These are phyloP conservation scores for Saccharomyces hybrid DNA, from an alignment of 1,139 yeast species.

Conservation along the genomic window DNA sequence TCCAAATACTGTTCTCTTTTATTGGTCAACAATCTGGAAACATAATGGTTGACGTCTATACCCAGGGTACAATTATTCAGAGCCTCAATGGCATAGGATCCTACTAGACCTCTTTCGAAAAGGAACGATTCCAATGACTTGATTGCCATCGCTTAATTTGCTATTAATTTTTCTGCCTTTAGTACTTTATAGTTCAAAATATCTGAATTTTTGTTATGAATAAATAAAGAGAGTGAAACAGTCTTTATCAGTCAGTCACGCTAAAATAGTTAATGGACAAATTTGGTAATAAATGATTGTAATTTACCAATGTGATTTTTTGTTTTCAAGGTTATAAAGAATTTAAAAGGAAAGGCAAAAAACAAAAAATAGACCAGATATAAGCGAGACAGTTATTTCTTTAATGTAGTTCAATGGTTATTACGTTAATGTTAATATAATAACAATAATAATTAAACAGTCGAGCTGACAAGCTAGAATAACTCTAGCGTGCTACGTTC, in stretches of 20 bases:
- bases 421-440: background rate
- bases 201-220: background rate
- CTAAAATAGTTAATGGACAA: background rate
- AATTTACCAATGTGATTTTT: background rate
- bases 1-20: slow-evolving; percentile 67
- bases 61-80: slow-evolving; percentile 69
- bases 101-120: slow-evolving; percentile 61
- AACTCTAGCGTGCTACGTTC: background rate
- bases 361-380: background rate
- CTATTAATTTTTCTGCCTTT: background rate
- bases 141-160: slow-evolving; percentile 34
- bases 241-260: background rate
- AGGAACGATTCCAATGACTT: slow-evolving; percentile 65
- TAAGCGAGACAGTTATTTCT: background rate
- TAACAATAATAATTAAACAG: background rate
- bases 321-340: background rate
- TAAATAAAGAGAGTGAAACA: background rate
- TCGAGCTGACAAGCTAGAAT: background rate
- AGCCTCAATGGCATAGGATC: slow-evolving; percentile 56
- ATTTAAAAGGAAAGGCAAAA: background rate
- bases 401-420: background rate
- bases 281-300: background rate
- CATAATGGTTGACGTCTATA: slow-evolving; percentile 76
- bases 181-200: background rate
- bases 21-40: slow-evolving; percentile 52